Conservation (phyloP, 2,329 filamentous ascomycete genomes). For the Venturia aucupariae region DNA sequence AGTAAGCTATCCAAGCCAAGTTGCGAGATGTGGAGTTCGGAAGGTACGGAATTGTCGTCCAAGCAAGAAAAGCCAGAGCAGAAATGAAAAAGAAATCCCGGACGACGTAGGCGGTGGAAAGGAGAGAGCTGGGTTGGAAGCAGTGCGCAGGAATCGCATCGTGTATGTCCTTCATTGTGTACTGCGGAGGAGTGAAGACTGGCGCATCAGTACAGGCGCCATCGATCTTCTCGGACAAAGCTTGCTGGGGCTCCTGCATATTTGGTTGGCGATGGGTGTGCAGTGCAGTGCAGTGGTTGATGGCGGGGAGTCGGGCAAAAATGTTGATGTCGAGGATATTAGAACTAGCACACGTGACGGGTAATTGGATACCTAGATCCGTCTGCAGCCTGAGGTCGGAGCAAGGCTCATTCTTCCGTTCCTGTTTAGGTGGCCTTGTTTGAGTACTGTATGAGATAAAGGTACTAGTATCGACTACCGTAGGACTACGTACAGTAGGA, state of each 20-base stretch:
- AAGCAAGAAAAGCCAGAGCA: constrained; percentile 40
- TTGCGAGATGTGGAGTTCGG: constrained; percentile 23
- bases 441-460: no score
- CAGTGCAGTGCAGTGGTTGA: not conserved
- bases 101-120: constrained; percentile 39
- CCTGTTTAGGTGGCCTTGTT: no score
- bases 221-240: not conserved
- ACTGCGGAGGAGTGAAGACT: not conserved
- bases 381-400: not conserved
- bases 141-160: constrained; percentile 51
- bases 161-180: constrained; percentile 3
- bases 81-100: constrained; percentile 45
- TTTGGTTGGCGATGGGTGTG: not conserved
- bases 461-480: no score
- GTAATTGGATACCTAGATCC: not conserved
- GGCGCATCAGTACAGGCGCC: not conserved
- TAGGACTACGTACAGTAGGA: no score
- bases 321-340: not conserved
- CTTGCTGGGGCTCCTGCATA: not conserved
- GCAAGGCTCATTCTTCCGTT: not conserved
- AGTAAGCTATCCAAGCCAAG: constrained; percentile 47
- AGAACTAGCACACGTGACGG: not conserved
- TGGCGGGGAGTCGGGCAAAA: not conserved
- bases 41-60: constrained; percentile 42
- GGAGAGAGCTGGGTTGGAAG: constrained; percentile 45